A percentile compares a stretch with the other conserved stretches of the same genome.
These are phyloP conservation scores for Alternaria angustiovoidea DNA, from an alignment of 2,329 filamentous ascomycete species.

Conservation along the genomic window DNA sequence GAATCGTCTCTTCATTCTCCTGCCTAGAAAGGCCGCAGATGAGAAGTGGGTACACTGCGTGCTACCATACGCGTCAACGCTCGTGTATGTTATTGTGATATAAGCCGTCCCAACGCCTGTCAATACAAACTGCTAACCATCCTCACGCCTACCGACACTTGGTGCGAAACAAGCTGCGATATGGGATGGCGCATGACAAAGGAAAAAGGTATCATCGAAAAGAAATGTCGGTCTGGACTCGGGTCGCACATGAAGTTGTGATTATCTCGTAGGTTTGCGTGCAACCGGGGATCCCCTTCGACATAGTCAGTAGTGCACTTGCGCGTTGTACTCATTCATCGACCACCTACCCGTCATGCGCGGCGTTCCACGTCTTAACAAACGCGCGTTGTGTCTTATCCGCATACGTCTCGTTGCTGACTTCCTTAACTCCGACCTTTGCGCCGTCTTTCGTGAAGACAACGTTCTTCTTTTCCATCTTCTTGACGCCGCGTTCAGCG, in stretches of 20 bases:
- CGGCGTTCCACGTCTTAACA: slow-evolving; percentile 60
- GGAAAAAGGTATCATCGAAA: slow-evolving; percentile 2
- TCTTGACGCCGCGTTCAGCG: slow-evolving; percentile 69
- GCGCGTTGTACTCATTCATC: background rate
- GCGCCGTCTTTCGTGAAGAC: slow-evolving; percentile 78
- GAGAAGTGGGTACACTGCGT: background rate
- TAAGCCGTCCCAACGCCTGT: background rate
- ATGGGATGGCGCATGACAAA: background rate
- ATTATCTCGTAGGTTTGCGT: slow-evolving; percentile 1
- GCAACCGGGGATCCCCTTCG: background rate
- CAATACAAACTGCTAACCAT: background rate
- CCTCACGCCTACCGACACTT: background rate
- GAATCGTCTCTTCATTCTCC: background rate
- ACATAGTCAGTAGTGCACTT: background rate
- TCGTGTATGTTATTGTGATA: background rate
- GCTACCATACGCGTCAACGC: background rate
- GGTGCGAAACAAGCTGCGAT: background rate
- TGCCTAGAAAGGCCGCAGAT: background rate
- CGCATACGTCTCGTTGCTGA: slow-evolving; percentile 74
- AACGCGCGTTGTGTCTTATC: slow-evolving; percentile 73
- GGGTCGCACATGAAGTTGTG: background rate
- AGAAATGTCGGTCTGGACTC: background rate
- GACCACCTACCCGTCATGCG: slow-evolving; percentile 31
- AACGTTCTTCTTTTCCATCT: slow-evolving; percentile 79
- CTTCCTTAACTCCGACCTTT: slow-evolving; percentile 73